phyloP scores from a whole-genome alignment of 371 early-diverging fungal species.

The Syncephalastrum contaminatum region DNA sequence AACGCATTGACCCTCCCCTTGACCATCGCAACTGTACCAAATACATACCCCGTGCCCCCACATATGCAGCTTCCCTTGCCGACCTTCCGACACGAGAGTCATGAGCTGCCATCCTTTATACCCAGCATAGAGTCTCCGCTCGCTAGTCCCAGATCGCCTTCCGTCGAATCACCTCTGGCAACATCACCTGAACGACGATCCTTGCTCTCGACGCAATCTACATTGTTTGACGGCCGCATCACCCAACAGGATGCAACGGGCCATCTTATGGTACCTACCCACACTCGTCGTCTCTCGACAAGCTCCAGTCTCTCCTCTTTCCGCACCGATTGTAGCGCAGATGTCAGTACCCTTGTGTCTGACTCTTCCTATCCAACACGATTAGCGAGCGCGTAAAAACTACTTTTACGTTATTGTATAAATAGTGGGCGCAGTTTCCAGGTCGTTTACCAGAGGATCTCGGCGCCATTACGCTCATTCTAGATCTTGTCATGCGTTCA shows the following conservation, averaged over 20 bases:
- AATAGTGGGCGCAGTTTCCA: not conserved
- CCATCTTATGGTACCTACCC: slow-evolving; percentile 26
- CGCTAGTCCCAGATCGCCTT: slow-evolving; percentile 23
- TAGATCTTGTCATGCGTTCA: too few species aligned
- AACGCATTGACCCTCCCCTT: slow-evolving; percentile 20
- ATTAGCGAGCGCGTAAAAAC: slow-evolving; percentile 6
- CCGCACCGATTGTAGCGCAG: slow-evolving; percentile 11
- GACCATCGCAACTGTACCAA: slow-evolving; percentile 35
- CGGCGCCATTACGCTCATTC: too few species aligned
- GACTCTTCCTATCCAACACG: slow-evolving; percentile 11
- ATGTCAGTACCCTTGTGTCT: slow-evolving; percentile 7
- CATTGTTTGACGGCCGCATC: slow-evolving; percentile 4
- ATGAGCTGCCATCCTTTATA: slow-evolving; percentile 29
- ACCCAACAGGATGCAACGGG: slow-evolving; percentile 22
- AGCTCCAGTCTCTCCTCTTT: slow-evolving; percentile 4
- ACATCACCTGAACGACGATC: not conserved
- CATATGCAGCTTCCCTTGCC: slow-evolving; percentile 29
- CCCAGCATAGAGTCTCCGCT: slow-evolving; percentile 30
- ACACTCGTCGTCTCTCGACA: slow-evolving; percentile 6
- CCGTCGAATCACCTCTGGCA: slow-evolving; percentile 4
- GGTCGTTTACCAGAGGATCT: too few species aligned
- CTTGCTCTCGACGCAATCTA: slow-evolving; percentile 12
- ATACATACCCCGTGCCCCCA: slow-evolving; percentile 18
- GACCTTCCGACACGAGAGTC: slow-evolving; percentile 7
- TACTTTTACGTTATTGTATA: slow-evolving; percentile 2